Base-by-base conservation (phyloP, 345 rosid genomes). In the Physaria fendleri region DNA sequence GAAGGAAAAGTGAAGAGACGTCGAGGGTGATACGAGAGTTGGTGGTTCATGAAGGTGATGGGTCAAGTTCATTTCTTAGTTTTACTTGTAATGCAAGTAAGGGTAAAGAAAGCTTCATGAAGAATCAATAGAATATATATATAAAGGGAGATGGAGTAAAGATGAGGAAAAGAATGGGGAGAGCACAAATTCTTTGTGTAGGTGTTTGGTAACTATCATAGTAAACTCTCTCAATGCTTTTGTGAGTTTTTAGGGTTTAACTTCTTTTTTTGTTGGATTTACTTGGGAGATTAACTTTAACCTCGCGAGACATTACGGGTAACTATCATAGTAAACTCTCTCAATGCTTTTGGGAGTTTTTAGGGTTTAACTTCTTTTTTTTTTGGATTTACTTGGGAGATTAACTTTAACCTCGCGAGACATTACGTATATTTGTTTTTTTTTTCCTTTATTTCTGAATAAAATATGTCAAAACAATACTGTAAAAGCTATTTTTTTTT, bases 1-100 rank as follows among this genome's bases (percentile, higher is more conserved):
- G 74, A 40, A 52, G 58, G 27, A 70, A 48, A 27, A 20, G 48
- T 42, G 54, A 56, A 63, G 66, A 34, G 45, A 70, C 23, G 59
- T 64, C 83, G 24, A 83, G 78, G 68, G 71, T 90, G 35, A 83
- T 84, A 20, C 82, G 82, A 11, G 83, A 79, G 70, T 69, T 84
- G 81, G 81, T 63, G 25, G 74, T 78, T 55, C 87, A 63, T 38
- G 74, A 79, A 59, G 82, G 80, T 29, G 88, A 78, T 48, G 87
- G 78, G 66, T 81, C 96, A 49, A 63, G 70, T 55, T 77, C 88
- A 15, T 77, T 75, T 38, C 64, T 80, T 64, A 71, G 80, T 35
- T 77, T 86, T 67, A 68, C 85, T 35, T 74, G 80, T 13, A 80
- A 78, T 29, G 25, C 90, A 86, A 83, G 91, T 80, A 81, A 85